Conservation (phyloP, 352 stramenopile species). For the Pythium sukuiense region DNA sequence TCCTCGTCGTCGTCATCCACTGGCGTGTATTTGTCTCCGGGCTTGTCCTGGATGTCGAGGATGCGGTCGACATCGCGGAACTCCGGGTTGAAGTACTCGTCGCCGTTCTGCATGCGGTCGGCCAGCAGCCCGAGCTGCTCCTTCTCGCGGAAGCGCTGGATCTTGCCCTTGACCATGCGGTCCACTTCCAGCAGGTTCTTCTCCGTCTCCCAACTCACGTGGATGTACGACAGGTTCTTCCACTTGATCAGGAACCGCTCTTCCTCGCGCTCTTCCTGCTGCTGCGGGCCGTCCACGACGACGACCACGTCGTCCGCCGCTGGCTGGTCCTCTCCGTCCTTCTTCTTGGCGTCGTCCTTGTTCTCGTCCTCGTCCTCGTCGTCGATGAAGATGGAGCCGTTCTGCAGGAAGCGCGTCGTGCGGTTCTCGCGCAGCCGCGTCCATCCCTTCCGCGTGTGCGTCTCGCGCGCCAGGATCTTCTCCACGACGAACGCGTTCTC, state of each 20-base stretch:
- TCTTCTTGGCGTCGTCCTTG: neutral
- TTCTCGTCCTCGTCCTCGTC: conserved; percentile 40
- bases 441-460: conserved; percentile 81
- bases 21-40: conserved; percentile 64
- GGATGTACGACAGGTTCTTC: conserved; percentile 88
- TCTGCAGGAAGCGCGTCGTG: conserved; percentile 73
- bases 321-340: neutral
- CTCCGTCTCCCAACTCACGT: conserved; percentile 91
- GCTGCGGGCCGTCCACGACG: conserved; percentile 16
- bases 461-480: conserved; percentile 77
- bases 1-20: conserved; percentile 46
- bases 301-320: conserved; percentile 25
- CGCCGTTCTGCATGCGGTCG: conserved; percentile 49
- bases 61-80: conserved; percentile 89
- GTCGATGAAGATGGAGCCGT: conserved; percentile 81
- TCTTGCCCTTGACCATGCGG: conserved; percentile 84
- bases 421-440: conserved; percentile 69
- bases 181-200: conserved; percentile 79
- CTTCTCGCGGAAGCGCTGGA: conserved; percentile 86
- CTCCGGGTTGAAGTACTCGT: conserved; percentile 92
- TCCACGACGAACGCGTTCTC: conserved; percentile 84
- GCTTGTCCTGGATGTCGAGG: conserved; percentile 80
- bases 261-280: conserved; percentile 40
- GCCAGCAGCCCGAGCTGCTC: conserved; percentile 48
- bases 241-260: conserved; percentile 91